Evolutionary conservation across 192 early-diverging fungal species (phyloP), one percentile per base, ranked within the genome.

Genomic region (Coemansia sp.): DNA sequence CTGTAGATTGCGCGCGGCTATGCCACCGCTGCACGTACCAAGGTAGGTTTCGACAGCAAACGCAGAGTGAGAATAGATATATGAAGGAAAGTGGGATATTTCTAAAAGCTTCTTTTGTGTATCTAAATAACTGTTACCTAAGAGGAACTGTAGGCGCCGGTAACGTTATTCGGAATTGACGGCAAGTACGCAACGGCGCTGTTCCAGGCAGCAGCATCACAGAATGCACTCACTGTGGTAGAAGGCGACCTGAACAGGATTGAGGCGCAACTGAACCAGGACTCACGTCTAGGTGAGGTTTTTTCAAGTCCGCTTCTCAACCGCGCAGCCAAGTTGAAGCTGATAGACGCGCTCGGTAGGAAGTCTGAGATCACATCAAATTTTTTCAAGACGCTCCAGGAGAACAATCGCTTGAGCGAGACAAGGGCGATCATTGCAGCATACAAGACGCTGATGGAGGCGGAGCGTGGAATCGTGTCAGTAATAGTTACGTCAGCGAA

Each of bases 181-280:
- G 96, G 96, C 70, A 92, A 94, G 69, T 98, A 98, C 78, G 94
- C 96, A 53, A 96, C 94, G 16, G 96, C 96, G 49, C 88, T 98
- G 57, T 98, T 89, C 87, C 83, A 91, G 55, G 96, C 96, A 59
- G 96, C 96, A 22, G 82, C 89, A 67, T 92, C 90, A 70, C 84
- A 89, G 84, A 86, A 90, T 65, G 74, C 71, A 14, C 89, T 97
- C 62, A 82, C 90, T 10, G 70, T 83, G 21, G 93, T 98, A 32
- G 94, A 98, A 76, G 62, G 76, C 56, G 96, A 98, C 54, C 85
- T 98, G 59, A 82, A 81, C 64, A 71, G 79, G 53, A 74, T 98
- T 67, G 77, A 85, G 62, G 27, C 67, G 23, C 65, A 87, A 64
- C 74, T 97, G 60, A 65, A 81, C 56, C 93, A 92, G 86, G 89